These are phyloP conservation scores for Tritrichomonas musculus DNA, from an alignment of 208 protist genomes.

Conservation along the genomic window DNA sequence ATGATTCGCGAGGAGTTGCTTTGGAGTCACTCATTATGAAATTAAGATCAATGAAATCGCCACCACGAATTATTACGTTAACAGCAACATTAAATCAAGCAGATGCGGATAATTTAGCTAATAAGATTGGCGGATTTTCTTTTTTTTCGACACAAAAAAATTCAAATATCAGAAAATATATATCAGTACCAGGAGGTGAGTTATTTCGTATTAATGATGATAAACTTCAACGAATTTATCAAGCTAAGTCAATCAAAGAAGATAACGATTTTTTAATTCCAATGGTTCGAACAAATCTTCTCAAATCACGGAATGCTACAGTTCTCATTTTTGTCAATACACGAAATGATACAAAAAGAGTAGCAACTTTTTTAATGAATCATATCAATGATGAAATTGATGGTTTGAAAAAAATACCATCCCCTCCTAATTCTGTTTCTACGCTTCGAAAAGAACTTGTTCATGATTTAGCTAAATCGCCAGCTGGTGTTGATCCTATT, in stretches of 20 bases:
- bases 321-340: neutral
- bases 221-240: too few relatives aligned
- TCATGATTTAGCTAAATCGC: neutral
- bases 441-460: neutral
- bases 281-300: neutral
- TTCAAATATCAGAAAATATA: neutral
- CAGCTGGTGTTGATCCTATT: neutral
- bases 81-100: neutral
- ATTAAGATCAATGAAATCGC: neutral
- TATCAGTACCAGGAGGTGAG: neutral
- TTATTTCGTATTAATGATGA: neutral
- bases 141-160: neutral
- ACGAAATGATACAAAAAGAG: neutral
- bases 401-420: neutral
- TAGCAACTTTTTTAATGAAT: neutral
- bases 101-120: neutral
- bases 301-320: neutral
- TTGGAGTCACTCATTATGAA: neutral
- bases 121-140: neutral
- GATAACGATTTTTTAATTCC: neutral
- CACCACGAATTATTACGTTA: neutral
- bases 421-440: neutral
- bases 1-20: neutral
- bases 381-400: neutral
- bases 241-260: neutral